Evolutionary conservation across 2,329 filamentous ascomycete genomes (phyloP).

Genomic region (Ophiostoma ulmi): DNA sequence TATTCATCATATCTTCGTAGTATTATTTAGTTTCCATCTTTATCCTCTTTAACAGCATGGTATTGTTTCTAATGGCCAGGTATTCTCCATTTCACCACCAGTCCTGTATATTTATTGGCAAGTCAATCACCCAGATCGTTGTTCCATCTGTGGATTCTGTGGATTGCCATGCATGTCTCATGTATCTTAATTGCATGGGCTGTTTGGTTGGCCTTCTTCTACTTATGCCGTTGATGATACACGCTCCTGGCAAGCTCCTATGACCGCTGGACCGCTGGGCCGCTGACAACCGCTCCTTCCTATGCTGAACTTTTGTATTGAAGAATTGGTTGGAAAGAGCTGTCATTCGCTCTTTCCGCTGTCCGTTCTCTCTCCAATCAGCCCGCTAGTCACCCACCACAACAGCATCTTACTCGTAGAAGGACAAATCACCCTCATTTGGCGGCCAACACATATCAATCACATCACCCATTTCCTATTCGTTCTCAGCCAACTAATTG

Average conservation of each 20-base stretch:
- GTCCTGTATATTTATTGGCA: not conserved
- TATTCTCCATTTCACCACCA: not conserved
- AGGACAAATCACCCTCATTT: not conserved
- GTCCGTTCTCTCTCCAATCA: not conserved
- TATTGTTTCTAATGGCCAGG: not conserved
- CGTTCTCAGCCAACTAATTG: conserved; percentile 12
- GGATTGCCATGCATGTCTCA: conserved; percentile 1
- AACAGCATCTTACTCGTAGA: not conserved
- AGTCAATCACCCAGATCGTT: not conserved
- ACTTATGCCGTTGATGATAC: conserved; percentile 17
- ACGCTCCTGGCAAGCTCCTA: conserved; percentile 1
- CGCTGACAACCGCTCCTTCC: conserved; percentile 18
- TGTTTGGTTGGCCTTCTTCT: not conserved
- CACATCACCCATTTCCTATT: conserved; percentile 7
- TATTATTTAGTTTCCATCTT: not conserved
- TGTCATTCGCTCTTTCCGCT: conserved; percentile 6
- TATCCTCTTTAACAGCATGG: not conserved
- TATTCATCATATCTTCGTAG: not conserved
- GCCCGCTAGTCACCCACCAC: not conserved
- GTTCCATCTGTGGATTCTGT: not conserved
- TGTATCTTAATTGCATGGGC: not conserved
- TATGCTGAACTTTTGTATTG: not conserved
- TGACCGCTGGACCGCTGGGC: not conserved
- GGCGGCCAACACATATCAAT: conserved; percentile 10
- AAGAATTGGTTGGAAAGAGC: not conserved